A percentile compares a stretch with the other conserved stretches of the same genome.
Evolutionary conservation across 305 asterid species (phyloP).

Genomic region (Fraxinus latifolia): DNA sequence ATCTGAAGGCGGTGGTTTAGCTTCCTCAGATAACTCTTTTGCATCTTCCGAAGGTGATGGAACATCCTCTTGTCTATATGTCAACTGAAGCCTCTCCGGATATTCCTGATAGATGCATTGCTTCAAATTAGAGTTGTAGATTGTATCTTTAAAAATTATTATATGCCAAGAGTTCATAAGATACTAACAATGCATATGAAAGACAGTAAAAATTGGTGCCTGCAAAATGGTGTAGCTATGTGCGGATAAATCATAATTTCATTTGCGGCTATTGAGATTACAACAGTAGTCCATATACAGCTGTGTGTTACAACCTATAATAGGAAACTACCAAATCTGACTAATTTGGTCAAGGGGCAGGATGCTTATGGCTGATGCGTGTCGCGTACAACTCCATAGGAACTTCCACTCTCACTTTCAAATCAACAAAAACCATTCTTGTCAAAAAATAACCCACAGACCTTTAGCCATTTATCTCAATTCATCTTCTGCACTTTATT

Average conservation of each 20-base stretch:
- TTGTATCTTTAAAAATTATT: neutral
- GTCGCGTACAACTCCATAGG: neutral
- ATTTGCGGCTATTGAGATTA: neutral
- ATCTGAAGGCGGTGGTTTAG: constrained; percentile 41
- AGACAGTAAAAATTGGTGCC: neutral
- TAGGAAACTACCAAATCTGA: neutral
- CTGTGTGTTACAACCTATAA: neutral
- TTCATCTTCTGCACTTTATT: neutral
- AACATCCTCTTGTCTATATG: constrained; percentile 82
- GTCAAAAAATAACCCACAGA: neutral
- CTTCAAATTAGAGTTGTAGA: neutral
- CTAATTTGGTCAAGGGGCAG: neutral
- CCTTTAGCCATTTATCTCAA: neutral
- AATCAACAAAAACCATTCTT: neutral
- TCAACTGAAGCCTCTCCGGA: constrained; percentile 92
- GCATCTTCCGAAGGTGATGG: constrained; percentile 59
- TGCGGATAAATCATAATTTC: neutral
- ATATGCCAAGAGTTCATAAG: neutral
- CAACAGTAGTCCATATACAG: neutral
- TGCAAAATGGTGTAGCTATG: neutral
- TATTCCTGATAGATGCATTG: constrained; percentile 52
- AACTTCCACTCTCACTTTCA: neutral
- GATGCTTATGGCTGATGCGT: neutral
- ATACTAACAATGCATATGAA: neutral
- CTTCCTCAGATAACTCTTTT: constrained; percentile 44